Percentiles rank a stretch among this genome's conserved stretches.
Conservation (phyloP, 2,329 filamentous ascomycete species). For the Penicillium sp. region DNA sequence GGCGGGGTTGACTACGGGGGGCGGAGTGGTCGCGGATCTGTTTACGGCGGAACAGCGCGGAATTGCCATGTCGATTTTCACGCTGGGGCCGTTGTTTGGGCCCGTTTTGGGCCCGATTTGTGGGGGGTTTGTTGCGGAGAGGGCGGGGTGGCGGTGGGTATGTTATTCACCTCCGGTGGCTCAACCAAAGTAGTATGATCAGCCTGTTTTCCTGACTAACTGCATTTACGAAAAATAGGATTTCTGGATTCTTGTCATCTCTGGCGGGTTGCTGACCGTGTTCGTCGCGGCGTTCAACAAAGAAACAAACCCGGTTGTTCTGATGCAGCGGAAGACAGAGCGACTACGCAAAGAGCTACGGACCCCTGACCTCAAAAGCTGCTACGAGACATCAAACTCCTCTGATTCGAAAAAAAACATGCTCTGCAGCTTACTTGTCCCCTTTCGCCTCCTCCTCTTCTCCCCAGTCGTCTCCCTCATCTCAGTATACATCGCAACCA, state of each 20-base stretch:
- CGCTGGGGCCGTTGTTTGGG: constrained; percentile 36
- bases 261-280: constrained; percentile 7
- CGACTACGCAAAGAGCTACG: constrained; percentile 16
- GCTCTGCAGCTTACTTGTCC: no score
- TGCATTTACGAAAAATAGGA: neutral
- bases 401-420: neutral
- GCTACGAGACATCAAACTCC: constrained; percentile 12
- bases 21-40: constrained; percentile 30
- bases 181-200: constrained; percentile 32
- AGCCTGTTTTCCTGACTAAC: constrained; percentile 18
- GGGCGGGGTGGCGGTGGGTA: constrained; percentile 59
- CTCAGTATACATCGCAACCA: constrained; percentile 13
- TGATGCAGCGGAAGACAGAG: constrained; percentile 21
- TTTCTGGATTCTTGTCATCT: constrained; percentile 17
- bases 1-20: constrained; percentile 20
- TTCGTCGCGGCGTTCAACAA: constrained; percentile 20
- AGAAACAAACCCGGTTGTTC: constrained; percentile 23
- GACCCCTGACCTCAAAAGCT: constrained; percentile 20
- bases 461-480: constrained; percentile 18
- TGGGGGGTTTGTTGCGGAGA: constrained; percentile 56
- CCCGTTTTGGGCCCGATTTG: constrained; percentile 53
- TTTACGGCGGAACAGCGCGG: constrained; percentile 34
- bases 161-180: constrained; percentile 48
- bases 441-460: constrained; percentile 10
- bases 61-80: constrained; percentile 31